These are phyloP conservation scores for Flueggea neowawraea DNA, from an alignment of 441 rosid genomes.

Conservation along the genomic window DNA sequence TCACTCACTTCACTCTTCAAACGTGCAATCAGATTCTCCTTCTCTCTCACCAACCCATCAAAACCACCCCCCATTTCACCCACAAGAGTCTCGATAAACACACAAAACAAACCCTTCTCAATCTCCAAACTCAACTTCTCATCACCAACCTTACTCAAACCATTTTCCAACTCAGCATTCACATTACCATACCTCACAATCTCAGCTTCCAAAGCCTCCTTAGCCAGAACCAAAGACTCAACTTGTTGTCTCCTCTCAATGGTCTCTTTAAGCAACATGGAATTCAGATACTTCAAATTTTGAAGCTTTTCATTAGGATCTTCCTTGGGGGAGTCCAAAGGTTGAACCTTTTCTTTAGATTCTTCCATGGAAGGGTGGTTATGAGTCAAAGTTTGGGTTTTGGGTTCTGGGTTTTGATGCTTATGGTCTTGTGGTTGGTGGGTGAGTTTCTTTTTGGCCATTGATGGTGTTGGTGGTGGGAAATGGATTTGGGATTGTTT, in stretches of 20 bases:
- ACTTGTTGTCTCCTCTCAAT: constrained; percentile 42
- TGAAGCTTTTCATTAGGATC: constrained; percentile 31
- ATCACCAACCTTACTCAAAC: constrained; percentile 33
- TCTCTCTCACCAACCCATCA: constrained; percentile 31
- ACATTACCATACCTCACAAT: constrained; percentile 26
- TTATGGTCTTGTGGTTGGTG: constrained; percentile 19
- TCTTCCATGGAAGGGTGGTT: constrained; percentile 1
- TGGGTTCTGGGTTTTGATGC: constrained; percentile 7
- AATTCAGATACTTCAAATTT: constrained; percentile 40
- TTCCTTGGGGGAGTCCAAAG: constrained; percentile 23
- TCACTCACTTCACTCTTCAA: constrained; percentile 29
- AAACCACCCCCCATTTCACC: constrained; percentile 27
- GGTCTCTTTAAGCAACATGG: constrained; percentile 40
- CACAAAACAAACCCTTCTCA: constrained; percentile 33
- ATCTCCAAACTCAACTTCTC: constrained; percentile 40
- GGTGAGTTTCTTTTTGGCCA: constrained; percentile 59
- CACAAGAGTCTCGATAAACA: constrained; percentile 34
- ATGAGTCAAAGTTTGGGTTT: no score
- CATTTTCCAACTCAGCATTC: constrained; percentile 25
- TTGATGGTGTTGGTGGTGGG: constrained; percentile 30
- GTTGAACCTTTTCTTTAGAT: constrained; percentile 5
- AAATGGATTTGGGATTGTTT: constrained; percentile 6
- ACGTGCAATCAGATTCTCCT: constrained; percentile 30
- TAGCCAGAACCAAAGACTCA: constrained; percentile 37
- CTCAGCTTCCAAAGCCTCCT: constrained; percentile 38